Conservation (phyloP, 1,284 basidiomycete genomes). For the Ganoderma resinaceum region DNA sequence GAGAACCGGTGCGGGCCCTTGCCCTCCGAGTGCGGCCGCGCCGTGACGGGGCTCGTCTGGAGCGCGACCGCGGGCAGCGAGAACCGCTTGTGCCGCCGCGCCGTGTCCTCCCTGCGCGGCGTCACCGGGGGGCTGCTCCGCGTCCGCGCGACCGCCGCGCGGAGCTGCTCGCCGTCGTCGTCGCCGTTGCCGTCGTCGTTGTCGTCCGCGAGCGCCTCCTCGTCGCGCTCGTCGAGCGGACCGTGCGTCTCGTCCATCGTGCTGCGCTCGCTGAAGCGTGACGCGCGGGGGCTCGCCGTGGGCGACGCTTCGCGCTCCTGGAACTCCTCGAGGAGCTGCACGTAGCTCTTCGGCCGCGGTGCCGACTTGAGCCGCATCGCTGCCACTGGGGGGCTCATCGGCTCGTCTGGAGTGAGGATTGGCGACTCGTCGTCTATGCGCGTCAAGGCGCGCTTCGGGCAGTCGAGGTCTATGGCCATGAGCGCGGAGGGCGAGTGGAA, state of each 20-base stretch:
- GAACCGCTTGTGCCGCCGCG: conserved; percentile 69
- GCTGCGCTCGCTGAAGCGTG: conserved; percentile 35
- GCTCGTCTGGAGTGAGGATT: conserved; percentile 18
- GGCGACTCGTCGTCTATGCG: conserved; percentile 34
- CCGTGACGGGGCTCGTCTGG: conserved; percentile 75
- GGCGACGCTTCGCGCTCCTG: conserved; percentile 40
- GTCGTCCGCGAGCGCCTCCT: conserved; percentile 24
- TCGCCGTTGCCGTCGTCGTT: background rate
- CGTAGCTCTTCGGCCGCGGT: conserved; percentile 63
- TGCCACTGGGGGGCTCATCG: conserved; percentile 32
- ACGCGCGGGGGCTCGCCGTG: conserved; percentile 36
- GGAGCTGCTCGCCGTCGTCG: background rate
- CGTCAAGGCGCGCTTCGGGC: conserved; percentile 35
- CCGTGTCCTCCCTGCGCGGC: conserved; percentile 61
- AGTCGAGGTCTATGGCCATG: conserved; percentile 50
- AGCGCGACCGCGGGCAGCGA: conserved; percentile 76
- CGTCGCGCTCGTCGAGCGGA: conserved; percentile 34
- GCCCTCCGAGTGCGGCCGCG: conserved; percentile 53
- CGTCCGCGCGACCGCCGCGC: background rate
- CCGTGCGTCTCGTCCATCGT: conserved; percentile 33
- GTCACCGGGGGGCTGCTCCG: conserved; percentile 29
- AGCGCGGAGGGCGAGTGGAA: conserved; percentile 44
- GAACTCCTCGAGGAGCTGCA: conserved; percentile 72
- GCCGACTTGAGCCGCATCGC: conserved; percentile 47
- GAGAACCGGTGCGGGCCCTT: conserved; percentile 62